phyloP scores from a whole-genome alignment of 2,329 filamentous ascomycete species.

The Beauveria brongniartii region DNA sequence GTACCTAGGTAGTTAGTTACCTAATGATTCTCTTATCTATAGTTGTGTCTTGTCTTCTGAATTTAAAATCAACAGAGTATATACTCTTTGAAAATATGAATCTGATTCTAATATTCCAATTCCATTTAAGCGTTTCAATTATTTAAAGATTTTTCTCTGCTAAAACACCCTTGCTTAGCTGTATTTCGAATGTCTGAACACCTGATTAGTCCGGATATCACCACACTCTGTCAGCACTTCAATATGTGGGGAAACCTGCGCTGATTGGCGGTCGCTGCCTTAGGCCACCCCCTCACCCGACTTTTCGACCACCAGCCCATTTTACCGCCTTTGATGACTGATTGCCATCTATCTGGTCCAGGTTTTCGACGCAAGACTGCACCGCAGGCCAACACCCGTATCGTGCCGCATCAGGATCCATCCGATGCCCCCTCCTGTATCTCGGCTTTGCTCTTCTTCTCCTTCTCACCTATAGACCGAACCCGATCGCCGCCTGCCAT shows the following conservation, averaged over 20 bases:
- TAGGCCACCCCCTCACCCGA: slow-evolving; percentile 12
- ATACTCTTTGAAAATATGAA: too few relatives aligned
- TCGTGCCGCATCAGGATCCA: slow-evolving; percentile 12
- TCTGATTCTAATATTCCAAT: accelerated
- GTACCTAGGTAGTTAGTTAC: too few relatives aligned
- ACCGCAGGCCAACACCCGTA: background rate
- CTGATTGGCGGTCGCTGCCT: slow-evolving; percentile 4
- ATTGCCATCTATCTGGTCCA: background rate
- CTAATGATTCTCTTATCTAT: too few relatives aligned
- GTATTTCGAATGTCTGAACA: too few relatives aligned
- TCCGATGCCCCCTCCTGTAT: slow-evolving; percentile 2
- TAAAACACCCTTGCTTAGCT: too few relatives aligned
- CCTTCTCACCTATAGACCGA: background rate
- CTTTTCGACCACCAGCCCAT: slow-evolving; percentile 5
- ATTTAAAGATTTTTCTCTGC: too few relatives aligned
- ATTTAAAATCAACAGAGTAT: too few relatives aligned
- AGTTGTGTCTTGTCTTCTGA: too few relatives aligned
- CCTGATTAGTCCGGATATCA: too few relatives aligned
- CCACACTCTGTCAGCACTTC: too few relatives aligned
- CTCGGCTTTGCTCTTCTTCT: slow-evolving; percentile 5
- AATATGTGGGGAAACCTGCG: too few relatives aligned
- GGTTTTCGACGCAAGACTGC: background rate
- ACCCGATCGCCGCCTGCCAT: slow-evolving; percentile 7
- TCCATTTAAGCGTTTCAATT: too few relatives aligned
- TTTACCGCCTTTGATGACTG: slow-evolving; percentile 6